Base-by-base conservation (phyloP, 495 filamentous ascomycete species). In the Emericellopsis terricola region DNA sequence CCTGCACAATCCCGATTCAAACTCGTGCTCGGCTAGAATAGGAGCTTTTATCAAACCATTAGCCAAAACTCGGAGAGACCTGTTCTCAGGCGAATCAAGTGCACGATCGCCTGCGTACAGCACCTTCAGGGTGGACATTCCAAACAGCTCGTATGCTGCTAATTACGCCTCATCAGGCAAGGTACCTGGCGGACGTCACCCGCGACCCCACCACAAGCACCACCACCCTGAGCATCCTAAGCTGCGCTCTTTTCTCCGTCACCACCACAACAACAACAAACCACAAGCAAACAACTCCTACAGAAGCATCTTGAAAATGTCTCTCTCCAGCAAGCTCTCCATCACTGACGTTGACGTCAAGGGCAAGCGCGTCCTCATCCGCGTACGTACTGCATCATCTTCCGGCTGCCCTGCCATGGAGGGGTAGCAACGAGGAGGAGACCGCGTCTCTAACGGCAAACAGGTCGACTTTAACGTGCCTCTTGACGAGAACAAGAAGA, bases 401-500 rank as follows among this genome's bases (percentile, higher is more conserved):
- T n/a, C n/a, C 29, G 20, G 14, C 31, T 31, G 3, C 20, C 28
- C 29, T 21, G 23, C 28, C 33, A 21, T 39, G 4, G 36, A 14
- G 15, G 1, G 15, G 17, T 4, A n/a, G n/a, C n/a, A 17, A 31
- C 19, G 10, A 17, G 19, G 14, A 7, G 6, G 13, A 15, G 11
- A 27, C 14, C 36, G 16, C 19, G 36, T 3, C 16, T 20, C 32
- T 15, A 15, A 0, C n/a, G 24, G 8, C 15, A 4, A 21, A 10
- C 28, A 94, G 87, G 87, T 99, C 46, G 89, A 99, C 67, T 99
- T 99, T 74, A 99, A 99, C 62, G 89, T 99, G 33, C 89, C 89
- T 43, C 82, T 94, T 52, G 81, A 96, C 52, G 69, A 64, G 42
- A 63, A 85, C 40, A 79, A 79, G 66, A 84, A 87, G n/a, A 70